Evolutionary conservation across 768 basidiomycete genomes (phyloP).

Genomic region (Mycena polygramma): DNA sequence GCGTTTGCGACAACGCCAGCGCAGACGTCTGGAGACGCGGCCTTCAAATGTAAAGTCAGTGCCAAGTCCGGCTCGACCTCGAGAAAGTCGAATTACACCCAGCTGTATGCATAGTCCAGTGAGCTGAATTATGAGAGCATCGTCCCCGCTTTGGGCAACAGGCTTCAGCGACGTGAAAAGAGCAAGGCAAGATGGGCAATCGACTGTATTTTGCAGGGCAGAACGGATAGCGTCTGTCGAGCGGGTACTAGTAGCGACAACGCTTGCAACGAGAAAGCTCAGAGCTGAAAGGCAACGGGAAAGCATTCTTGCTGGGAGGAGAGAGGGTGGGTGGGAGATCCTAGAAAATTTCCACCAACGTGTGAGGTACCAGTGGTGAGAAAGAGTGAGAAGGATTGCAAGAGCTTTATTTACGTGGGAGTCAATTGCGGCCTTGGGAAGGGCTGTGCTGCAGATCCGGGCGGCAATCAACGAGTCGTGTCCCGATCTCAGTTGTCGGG

Average conservation of each 20-base stretch:
- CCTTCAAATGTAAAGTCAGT: conserved; percentile 1
- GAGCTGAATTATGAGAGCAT: conserved; percentile 25
- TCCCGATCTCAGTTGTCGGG: conserved; percentile 16
- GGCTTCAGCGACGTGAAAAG: conserved; percentile 8
- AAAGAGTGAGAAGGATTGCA: neutral
- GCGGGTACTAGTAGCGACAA: neutral
- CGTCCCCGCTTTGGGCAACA: conserved; percentile 18
- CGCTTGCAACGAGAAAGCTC: neutral
- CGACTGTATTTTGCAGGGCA: conserved; percentile 18
- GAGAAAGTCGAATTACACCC: conserved; percentile 32
- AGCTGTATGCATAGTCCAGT: conserved; percentile 19
- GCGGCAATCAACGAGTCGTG: conserved; percentile 4
- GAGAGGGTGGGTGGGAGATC: neutral
- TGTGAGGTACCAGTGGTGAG: conserved; percentile 1
- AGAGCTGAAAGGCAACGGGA: neutral
- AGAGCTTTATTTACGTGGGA: conserved; percentile 4
- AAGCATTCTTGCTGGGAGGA: conserved; percentile 3
- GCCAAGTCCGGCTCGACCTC: neutral
- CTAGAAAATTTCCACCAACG: neutral
- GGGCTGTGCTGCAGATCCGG: neutral
- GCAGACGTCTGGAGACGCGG: conserved; percentile 48
- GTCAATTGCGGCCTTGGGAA: neutral
- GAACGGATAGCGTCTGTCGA: conserved; percentile 8
- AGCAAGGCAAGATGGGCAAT: conserved; percentile 23
- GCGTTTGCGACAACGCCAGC: conserved; percentile 47